These are phyloP conservation scores for Mortierella sp. DNA, from an alignment of 371 early-diverging fungal species.

Conservation along the genomic window DNA sequence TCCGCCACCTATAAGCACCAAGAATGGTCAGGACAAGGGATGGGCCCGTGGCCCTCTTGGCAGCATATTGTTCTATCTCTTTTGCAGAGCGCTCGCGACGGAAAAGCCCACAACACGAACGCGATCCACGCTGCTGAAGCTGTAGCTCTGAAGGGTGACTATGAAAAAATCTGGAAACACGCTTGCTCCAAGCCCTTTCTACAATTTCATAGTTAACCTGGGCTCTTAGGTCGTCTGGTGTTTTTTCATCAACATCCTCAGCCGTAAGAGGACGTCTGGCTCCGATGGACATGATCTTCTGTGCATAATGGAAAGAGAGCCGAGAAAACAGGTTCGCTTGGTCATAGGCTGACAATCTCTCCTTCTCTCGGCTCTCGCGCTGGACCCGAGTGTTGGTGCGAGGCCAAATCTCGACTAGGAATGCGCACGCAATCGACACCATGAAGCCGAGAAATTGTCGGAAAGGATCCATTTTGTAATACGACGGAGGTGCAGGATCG, in stretches of 20 bases:
- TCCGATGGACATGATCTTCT: slow-evolving; percentile 30
- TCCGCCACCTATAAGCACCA: slow-evolving; percentile 17
- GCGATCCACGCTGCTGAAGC: slow-evolving; percentile 13
- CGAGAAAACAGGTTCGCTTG: slow-evolving; percentile 47
- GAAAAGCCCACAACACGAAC: background rate
- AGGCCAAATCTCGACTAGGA: slow-evolving; percentile 36
- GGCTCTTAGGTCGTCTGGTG: slow-evolving; percentile 14
- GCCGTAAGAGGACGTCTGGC: slow-evolving; percentile 21
- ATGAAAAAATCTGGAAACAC: slow-evolving; percentile 23
- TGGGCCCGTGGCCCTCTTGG: slow-evolving; percentile 4
- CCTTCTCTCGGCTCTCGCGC: slow-evolving; percentile 28
- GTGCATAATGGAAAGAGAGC: slow-evolving; percentile 26
- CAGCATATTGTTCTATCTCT: background rate
- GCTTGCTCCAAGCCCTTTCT: background rate
- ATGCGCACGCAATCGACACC: slow-evolving; percentile 22
- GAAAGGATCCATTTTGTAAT: slow-evolving; percentile 28
- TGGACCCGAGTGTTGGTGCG: slow-evolving; percentile 36
- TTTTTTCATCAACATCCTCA: slow-evolving; percentile 21
- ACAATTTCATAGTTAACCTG: slow-evolving; percentile 17
- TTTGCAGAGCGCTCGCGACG: background rate
- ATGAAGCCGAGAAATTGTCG: slow-evolving; percentile 17
- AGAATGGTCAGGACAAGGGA: slow-evolving; percentile 28
- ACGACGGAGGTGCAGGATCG: slow-evolving; percentile 36
- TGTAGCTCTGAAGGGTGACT: background rate
- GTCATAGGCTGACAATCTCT: slow-evolving; percentile 18